Base-by-base conservation (phyloP, 768 basidiomycete species). In the Suillus occidentalis region DNA sequence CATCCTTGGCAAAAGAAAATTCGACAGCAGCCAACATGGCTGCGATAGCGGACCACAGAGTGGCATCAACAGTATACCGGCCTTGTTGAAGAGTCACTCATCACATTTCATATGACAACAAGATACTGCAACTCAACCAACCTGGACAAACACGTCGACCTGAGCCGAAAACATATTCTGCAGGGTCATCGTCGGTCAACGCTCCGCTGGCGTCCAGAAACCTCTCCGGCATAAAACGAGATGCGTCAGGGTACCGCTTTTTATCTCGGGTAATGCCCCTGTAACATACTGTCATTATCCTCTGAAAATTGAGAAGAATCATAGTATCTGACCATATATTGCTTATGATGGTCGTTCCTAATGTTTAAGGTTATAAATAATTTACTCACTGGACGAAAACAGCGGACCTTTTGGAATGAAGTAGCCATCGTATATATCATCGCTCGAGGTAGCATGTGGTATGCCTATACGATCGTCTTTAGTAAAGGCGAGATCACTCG, bases 351-450 rank as follows among this genome's bases (percentile, higher is more conserved):
- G 25, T 36, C 6, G 40, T 43, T 40, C 64, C 64, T 65, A 9
- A 39, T 9, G 22, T 40, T 18, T 5, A 5, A 40, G 18, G 25
- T 40, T 25, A 10, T 3, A 25, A 39, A 12, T 40, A 0, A 28
- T 40, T 28, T 5, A 0, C 6, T 58, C 22, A 18, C 4, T 39
- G 5, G 3, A 58, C 2, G 10, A 58, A 25, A 40, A 40, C 16
- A 28, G 3, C n/a, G 31, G 65, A 61, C 75, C 75, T 59, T 69
- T 69, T 20, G 75, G 73, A 14, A 76, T 70, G 60, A 66, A 69
- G 56, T 72, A 75, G 1, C 77, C 80, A 1, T 78, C 69, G 57
- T 81, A 83, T 12, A 70, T 65, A 64, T 83, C 82, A 56, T 82
- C 80, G 2, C 45, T 31, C 16, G 28, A 16, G 4, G n/a, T 47